Evolutionary conservation across 2,329 filamentous ascomycete species (phyloP).

Genomic region (Cadophora luteo-olivacea): DNA sequence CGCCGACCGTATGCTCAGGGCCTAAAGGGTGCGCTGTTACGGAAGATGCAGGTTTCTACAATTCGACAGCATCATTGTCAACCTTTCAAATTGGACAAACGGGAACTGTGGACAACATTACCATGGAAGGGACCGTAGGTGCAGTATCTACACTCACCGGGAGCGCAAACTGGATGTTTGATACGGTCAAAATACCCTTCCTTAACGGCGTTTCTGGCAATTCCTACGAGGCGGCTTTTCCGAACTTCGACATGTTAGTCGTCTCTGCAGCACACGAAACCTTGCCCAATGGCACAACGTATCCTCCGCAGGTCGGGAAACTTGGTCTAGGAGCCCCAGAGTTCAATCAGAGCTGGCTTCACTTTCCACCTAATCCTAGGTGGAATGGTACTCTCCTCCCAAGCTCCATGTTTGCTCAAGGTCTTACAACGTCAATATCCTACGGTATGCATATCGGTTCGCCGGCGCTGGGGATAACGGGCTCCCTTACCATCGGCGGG

Average conservation of each 20-base stretch:
- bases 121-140: no score
- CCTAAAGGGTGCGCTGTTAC: no score
- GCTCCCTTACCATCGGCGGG: constrained; percentile 35
- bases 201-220: constrained; percentile 16
- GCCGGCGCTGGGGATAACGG: constrained; percentile 24
- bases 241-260: constrained; percentile 29
- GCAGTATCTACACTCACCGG: no score
- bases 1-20: no score
- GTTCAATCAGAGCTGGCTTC: constrained; percentile 29
- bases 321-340: constrained; percentile 29
- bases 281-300: constrained; percentile 31
- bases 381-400: constrained; percentile 32
- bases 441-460: constrained; percentile 38
- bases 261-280: constrained; percentile 14
- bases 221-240: not conserved
- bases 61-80: no score
- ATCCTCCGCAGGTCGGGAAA: constrained; percentile 29
- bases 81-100: no score
- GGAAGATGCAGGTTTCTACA: no score
- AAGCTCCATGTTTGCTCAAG: constrained; percentile 20
- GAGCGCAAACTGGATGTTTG: constrained; percentile 19
- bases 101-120: no score
- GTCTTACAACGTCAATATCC: constrained; percentile 32
- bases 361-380: constrained; percentile 12
- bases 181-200: constrained; percentile 22